Base-by-base conservation (phyloP, 192 early-diverging fungal genomes). In the Lobulomyces angularis region DNA sequence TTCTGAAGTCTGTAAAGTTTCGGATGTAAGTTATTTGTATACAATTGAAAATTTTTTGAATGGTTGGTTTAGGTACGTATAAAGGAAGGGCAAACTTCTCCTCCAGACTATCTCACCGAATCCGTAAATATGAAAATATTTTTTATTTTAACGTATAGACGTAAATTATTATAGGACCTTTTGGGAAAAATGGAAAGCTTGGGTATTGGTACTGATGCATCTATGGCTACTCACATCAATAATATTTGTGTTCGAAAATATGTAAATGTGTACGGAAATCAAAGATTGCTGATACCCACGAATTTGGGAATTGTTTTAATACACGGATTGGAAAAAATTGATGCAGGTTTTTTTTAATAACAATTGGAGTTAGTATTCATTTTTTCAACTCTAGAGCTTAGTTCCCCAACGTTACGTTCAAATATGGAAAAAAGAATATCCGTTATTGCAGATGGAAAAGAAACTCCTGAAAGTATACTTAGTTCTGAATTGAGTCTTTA, bases 261-360 rank as follows among this genome's bases (percentile, higher is more conserved):
- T 48, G 67, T 69, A 1, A 46, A 56, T 24, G 67, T 69, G 0
- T 8, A 39, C 6, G 62, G 70, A 22, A 34, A 45, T 16, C 38
- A 49, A 3, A 65, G 67, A 36, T 39, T 39, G 26, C 26, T 69
- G 20, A 42, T 73, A 12, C 67, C 67, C 2, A 69, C 67, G 8
- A 63, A 74, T 55, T 35, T 69, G 5, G 67, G 67, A 16, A 73
- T 67, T 29, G 64, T 70, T 23, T 29, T 67, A n/a, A 67, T 67
- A 35, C 64, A 67, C 28, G 67, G 68, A 31, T 66, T 70, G 3
- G 53, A 68, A 64, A 68, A 68, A 58, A 68, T 68, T 17, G 66
- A 68, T 50, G 52, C 69, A 26, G 66, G 72, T 26, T 27, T 68
- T 12, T 70, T 49, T 12, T 54, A 18, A 51, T 51, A 28, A 37